Evolutionary conservation across 495 filamentous ascomycete species (phyloP).

Genomic region (Letharia columbiana): DNA sequence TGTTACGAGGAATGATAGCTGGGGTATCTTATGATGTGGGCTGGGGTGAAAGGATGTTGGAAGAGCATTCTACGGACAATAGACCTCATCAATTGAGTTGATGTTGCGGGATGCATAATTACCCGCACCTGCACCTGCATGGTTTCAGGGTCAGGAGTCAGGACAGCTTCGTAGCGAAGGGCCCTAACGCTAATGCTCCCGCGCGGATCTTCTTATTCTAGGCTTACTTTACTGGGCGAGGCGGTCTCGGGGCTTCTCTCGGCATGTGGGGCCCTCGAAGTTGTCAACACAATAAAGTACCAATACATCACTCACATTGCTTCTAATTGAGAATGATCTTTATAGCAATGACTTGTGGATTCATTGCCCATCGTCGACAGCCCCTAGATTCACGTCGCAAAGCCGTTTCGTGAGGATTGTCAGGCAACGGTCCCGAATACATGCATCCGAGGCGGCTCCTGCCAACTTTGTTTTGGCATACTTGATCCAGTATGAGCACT

Average conservation of each 20-base stretch:
- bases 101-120: too few species aligned
- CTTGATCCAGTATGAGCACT: constrained; percentile 42
- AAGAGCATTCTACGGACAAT: too few species aligned
- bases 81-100: too few species aligned
- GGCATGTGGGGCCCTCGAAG: neutral
- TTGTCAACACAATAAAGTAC: neutral
- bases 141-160: too few species aligned
- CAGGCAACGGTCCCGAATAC: neutral
- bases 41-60: too few species aligned
- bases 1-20: neutral
- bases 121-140: too few species aligned
- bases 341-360: neutral
- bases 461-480: neutral
- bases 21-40: neutral
- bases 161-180: too few species aligned
- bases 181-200: neutral
- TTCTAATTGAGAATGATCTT: neutral
- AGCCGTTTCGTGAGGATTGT: neutral
- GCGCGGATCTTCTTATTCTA: neutral
- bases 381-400: neutral
- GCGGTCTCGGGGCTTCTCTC: neutral
- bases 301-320: neutral
- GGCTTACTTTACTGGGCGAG: neutral
- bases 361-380: neutral
- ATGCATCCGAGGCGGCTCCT: constrained; percentile 2